Conservation (phyloP, 163 green algal genomes). For the Volvox carteri region DNA sequence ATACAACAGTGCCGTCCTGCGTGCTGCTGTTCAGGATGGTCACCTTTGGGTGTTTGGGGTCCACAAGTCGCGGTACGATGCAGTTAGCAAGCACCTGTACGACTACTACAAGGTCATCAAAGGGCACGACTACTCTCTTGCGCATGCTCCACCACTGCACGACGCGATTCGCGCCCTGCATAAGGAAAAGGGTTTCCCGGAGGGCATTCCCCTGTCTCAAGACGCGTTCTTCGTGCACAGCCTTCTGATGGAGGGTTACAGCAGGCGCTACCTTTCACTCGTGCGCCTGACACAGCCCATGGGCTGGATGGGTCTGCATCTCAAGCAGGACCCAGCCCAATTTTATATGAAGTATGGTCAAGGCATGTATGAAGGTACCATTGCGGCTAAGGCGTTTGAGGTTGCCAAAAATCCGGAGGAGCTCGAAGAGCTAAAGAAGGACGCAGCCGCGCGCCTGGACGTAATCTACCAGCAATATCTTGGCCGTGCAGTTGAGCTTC, state of each 20-base stretch:
- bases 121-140: neutral
- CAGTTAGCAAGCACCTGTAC: neutral
- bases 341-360: constrained; percentile 17
- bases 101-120: constrained; percentile 37
- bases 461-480: constrained; percentile 16
- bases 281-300: constrained; percentile 2
- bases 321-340: neutral
- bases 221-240: constrained; percentile 21
- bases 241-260: constrained; percentile 8
- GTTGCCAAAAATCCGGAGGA: neutral
- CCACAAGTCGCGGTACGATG: constrained; percentile 8
- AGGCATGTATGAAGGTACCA: constrained; percentile 28
- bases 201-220: constrained; percentile 4
- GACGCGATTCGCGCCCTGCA: neutral
- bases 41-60: constrained; percentile 38
- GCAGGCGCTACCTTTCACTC: neutral
- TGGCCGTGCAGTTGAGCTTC: neutral
- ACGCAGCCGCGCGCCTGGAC: neutral
- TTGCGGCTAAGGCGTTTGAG: neutral
- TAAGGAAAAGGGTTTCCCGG: neutral
- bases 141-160: neutral
- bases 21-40: neutral
- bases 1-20: neutral
- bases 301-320: constrained; percentile 20
- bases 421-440: neutral